These are phyloP conservation scores for Verticillium klebahnii DNA, from an alignment of 2,329 filamentous ascomycete genomes.

Conservation along the genomic window DNA sequence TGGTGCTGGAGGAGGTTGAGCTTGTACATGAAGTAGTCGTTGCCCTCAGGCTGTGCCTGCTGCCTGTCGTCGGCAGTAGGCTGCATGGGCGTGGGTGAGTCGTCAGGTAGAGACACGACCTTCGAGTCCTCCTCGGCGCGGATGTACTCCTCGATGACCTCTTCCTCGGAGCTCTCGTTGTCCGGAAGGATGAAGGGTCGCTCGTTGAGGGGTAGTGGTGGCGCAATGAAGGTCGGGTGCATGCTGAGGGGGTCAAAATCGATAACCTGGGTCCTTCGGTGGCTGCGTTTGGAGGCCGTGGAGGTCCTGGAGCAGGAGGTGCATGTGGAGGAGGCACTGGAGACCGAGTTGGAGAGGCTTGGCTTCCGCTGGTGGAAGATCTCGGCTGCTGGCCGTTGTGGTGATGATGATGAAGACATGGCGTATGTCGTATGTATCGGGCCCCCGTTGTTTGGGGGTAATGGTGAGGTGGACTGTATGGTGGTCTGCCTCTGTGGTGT, in stretches of 20 bases:
- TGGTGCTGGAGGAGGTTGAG: slow-evolving; percentile 3
- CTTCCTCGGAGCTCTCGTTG: slow-evolving; percentile 5
- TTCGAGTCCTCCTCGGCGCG: slow-evolving; percentile 4
- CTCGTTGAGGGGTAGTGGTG: slow-evolving; percentile 11
- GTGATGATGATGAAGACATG: slow-evolving; percentile 3
- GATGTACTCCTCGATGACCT: slow-evolving; percentile 12
- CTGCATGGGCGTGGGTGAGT: slow-evolving; percentile 12
- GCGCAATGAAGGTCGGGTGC: slow-evolving; percentile 14
- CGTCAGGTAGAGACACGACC: slow-evolving; percentile 1
- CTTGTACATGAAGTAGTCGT: slow-evolving; percentile 15
- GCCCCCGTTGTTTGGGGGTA: neutral
- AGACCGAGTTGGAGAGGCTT: slow-evolving; percentile 13
- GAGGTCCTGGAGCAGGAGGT: slow-evolving; percentile 7
- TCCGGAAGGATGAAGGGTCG: slow-evolving; percentile 10
- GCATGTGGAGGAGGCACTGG: slow-evolving; percentile 12
- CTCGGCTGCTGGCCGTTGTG: slow-evolving; percentile 5
- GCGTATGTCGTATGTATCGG: neutral
- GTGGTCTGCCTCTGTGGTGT: slow-evolving; percentile 1
- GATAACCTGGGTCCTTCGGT: slow-evolving; percentile 8
- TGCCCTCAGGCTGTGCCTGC: slow-evolving; percentile 7
- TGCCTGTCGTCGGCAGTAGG: slow-evolving; percentile 5
- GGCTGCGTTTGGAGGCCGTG: slow-evolving; percentile 6
- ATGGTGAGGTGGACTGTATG: neutral
- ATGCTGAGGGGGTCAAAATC: slow-evolving; percentile 14
- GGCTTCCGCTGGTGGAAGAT: slow-evolving; percentile 13